Conservation (phyloP, 2,329 filamentous ascomycete species). For the Lachnellula hyalina region DNA sequence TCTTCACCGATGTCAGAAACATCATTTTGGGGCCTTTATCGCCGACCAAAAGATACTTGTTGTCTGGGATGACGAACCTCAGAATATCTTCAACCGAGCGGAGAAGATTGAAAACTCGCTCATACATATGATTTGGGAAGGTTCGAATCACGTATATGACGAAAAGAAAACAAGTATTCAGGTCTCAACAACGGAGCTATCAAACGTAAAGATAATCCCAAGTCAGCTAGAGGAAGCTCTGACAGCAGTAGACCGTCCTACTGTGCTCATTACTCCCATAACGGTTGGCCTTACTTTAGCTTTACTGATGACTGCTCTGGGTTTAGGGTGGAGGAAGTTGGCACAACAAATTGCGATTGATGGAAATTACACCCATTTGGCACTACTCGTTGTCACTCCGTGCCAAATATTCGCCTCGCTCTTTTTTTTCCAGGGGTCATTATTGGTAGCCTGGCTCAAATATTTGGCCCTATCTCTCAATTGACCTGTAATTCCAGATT, state of each 20-base stretch:
- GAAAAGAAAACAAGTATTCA: conserved; percentile 21
- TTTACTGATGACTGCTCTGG: conserved; percentile 48
- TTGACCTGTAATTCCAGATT: conserved; percentile 41
- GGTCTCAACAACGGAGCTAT: conserved; percentile 16
- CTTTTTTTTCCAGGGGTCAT: conserved; percentile 46
- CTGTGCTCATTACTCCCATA: conserved; percentile 50
- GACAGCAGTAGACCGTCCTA: conserved; percentile 38
- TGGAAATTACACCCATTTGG: conserved; percentile 46
- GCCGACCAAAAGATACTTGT: conserved; percentile 52
- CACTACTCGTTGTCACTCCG: conserved; percentile 46
- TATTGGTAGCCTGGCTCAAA: conserved; percentile 45
- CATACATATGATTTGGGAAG: conserved; percentile 54
- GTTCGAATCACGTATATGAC: conserved; percentile 32
- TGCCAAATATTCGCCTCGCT: conserved; percentile 51
- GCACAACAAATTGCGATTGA: conserved; percentile 51
- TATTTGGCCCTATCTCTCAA: conserved; percentile 45
- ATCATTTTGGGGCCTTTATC: conserved; percentile 62
- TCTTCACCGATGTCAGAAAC: conserved; percentile 55
- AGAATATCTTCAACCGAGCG: conserved; percentile 47
- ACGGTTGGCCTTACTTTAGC: conserved; percentile 48
- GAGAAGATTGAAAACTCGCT: conserved; percentile 47
- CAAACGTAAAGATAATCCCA: conserved; percentile 25
- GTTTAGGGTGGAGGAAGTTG: conserved; percentile 50
- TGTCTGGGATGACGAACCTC: conserved; percentile 59
- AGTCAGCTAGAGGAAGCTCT: conserved; percentile 31